A percentile compares a stretch with the other conserved stretches of the same genome.
These are phyloP conservation scores for Solanum appendiculatum DNA, from an alignment of 257 asterid species.

Conservation along the genomic window DNA sequence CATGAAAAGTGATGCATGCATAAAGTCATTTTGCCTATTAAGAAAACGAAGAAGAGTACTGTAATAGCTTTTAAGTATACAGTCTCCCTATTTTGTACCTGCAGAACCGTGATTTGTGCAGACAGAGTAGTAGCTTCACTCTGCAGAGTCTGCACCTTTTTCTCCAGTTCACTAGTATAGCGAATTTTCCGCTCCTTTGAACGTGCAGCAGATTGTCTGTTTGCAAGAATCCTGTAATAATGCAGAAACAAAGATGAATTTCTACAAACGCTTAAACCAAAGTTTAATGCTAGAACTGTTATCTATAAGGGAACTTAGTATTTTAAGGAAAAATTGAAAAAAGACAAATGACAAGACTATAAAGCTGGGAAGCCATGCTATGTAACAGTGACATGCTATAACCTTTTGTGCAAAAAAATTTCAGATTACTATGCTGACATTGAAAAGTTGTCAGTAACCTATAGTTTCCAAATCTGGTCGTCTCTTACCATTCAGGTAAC, in stretches of 20 bases:
- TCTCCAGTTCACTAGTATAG: conserved; percentile 81
- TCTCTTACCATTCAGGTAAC: not conserved
- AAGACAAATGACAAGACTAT: not conserved
- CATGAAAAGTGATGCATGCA: not conserved
- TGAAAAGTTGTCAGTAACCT: not conserved
- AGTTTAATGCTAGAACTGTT: not conserved
- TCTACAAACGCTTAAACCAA: not conserved
- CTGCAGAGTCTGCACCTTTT: conserved; percentile 89
- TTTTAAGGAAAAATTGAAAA: not conserved
- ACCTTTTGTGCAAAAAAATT: not conserved
- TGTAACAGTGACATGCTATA: not conserved
- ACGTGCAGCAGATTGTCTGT: conserved; percentile 95
- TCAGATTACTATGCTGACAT: not conserved
- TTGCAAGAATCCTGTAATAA: conserved; percentile 77
- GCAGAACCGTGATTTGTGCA: conserved; percentile 79
- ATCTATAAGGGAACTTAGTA: not conserved
- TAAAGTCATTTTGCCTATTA: not conserved
- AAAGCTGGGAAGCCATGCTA: not conserved
- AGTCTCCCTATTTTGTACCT: conserved; percentile 25
- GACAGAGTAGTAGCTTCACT: conserved; percentile 85
- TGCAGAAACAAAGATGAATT: not conserved
- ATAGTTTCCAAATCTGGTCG: not conserved
- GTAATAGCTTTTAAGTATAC: not conserved
- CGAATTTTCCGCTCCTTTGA: conserved; percentile 85
- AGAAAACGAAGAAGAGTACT: not conserved